A percentile compares a stretch with the other conserved stretches of the same genome.
These are phyloP conservation scores for Cucumis sativus DNA, from an alignment of 306 rosid genomes.

Conservation along the genomic window Cucumber_9930_V3 NC_026657.2:34199001-34199500, in stretches of 20 bases:
- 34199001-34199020: constrained; percentile 23
- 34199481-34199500: neutral
- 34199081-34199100: constrained; percentile 63
- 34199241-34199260: neutral
- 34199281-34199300: neutral
- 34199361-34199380: neutral
- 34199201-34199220: neutral
- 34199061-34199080: constrained; percentile 66
- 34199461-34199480: neutral
- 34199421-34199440: no score
- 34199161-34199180: neutral
- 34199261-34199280: neutral
- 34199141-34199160: neutral
- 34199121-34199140: neutral
- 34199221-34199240: neutral
- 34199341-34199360: neutral
- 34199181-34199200: neutral
- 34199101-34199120: constrained; percentile 38
- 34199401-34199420: no score
- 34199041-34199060: constrained; percentile 74
- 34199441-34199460: neutral
- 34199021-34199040: constrained; percentile 48
- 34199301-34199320: neutral
- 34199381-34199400: no score
- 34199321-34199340: neutral